Base-by-base conservation (phyloP, 2,329 filamentous ascomycete genomes). In the Fusarium circinatum region DNA sequence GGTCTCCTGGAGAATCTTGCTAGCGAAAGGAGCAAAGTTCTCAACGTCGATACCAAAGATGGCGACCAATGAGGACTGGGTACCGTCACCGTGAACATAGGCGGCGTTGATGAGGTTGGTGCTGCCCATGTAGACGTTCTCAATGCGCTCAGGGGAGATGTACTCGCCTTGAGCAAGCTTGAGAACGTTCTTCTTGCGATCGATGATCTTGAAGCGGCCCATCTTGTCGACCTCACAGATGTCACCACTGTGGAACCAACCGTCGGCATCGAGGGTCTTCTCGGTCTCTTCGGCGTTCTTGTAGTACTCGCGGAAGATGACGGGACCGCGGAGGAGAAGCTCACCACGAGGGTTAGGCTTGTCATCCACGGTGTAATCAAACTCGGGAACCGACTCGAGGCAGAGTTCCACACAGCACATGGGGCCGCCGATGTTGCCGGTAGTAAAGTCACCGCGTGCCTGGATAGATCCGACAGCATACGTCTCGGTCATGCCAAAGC, bases 81-180 rank as follows among this genome's bases (percentile, higher is more conserved):
- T 89, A 70, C 91, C 90, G 80, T 98, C 96, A 45, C 96, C 96
- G 84, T 99, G 96, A 32, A 98, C 94, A 80, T 94, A 98, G 6
- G 92, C 95, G 79, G 93, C 92, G 28, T 91, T 89, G 32, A 98
- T 85, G 76, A 95, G 91, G 74, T 90, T 92, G 71, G 91, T 91
- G 84, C 93, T 95, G 72, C 93, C 94, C 71, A 97, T 87, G 82
- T 95, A 97, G 41, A 98, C 93, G 82, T 98, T 98, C 86, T 99
- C 96, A 80, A 99, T 94, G 65, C 95, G 94, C 85, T 99, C 96
- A 20, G 96, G 96, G 3, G 95, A 98, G 79, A 99, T 94, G 84
- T 99, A 99, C 85, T 99, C 96, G 82, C 96, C 96, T 84, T 99
- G 96, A 0, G 96, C 92, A 63, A 99, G 90, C 89, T 99, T 99